Base-by-base conservation (phyloP, 2,329 filamentous ascomycete species). In the Apiospora arundinis region DNA sequence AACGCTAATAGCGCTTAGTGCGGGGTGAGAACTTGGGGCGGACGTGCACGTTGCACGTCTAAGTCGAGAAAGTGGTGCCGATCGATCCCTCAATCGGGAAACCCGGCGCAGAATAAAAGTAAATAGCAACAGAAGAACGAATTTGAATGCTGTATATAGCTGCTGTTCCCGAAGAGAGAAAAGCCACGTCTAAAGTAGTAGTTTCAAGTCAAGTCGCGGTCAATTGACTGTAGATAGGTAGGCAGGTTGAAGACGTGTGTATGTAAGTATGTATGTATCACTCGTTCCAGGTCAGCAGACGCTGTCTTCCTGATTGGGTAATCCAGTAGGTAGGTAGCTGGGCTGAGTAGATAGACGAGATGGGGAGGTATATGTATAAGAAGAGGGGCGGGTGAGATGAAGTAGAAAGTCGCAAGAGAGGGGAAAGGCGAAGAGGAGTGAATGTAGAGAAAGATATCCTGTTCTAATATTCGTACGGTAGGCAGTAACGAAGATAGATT, bases 381-480 rank as follows among this genome's bases (percentile, higher is more conserved):
- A 37, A 16, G 52, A 11, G 52, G 25, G 11, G 52, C 8, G 7
- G 32, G 49, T 18, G 25, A 14, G 25, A 28, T 18, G 49, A 28
- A 21, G 52, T 60, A 18, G 52, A 60, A 60, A 23, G 12, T 14
- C 45, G 56, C 8, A 37, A 32, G 60, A 52, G 70, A 46, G 56
- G 44, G 16, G 14, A 56, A 56, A 48, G 40, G 23, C 68, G 44
- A 46, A 65, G 68, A 21, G 68, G 56, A 67, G 65, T 67, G 68
- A 60, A 69, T 45, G 70, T 56, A 72, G 70, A 56, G 68, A 32
- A 70, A 52, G 67, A 40, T 45, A 52, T 63, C 23, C 25, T 32
- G 12, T 44, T 69, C 32, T 42, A 60, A 44, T 52, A 69, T 45
- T 23, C 42, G 3, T 42, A 60, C 25, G 6, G 46, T 37, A 69